A percentile compares a stretch with the other conserved stretches of the same genome.
These are phyloP conservation scores for Parascedosporium putredinis DNA, from an alignment of 2,329 filamentous ascomycete species.

Conservation along the genomic window DNA sequence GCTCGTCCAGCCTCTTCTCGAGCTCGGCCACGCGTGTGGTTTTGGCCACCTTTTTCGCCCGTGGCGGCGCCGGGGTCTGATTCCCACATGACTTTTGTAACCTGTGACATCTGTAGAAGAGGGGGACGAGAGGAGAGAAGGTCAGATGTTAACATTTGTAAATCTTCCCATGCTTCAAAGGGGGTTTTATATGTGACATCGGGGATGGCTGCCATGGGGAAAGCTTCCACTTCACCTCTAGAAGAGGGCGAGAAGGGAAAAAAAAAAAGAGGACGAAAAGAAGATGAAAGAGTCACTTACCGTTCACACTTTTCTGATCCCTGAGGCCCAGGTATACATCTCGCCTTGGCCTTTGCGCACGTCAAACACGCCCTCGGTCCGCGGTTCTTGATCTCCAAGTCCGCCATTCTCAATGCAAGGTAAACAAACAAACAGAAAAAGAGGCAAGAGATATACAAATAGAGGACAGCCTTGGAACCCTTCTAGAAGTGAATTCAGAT, in stretches of 20 bases:
- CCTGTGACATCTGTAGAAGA: constrained; percentile 33
- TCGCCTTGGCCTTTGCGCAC: constrained; percentile 41
- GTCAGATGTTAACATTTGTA: no score
- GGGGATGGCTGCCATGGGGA: no score
- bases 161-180: no score
- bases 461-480: no score
- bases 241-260: not conserved
- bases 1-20: constrained; percentile 37
- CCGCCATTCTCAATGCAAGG: not conserved
- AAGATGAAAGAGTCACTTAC: constrained; percentile 19
- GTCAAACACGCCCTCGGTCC: constrained; percentile 39
- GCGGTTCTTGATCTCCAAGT: constrained; percentile 16
- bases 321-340: constrained; percentile 33
- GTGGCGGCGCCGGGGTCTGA: constrained; percentile 36
- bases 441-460: no score
- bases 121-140: not conserved
- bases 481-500: no score
- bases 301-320: constrained; percentile 34
- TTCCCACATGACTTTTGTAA: constrained; percentile 35
- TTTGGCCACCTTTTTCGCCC: constrained; percentile 34
- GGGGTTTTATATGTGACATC: no score
- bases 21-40: constrained; percentile 39
- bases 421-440: no score
- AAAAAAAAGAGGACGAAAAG: constrained; percentile 5
- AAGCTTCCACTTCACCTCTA: no score